Evolutionary conservation across 441 rosid species (phyloP), one percentile per base, ranked within the genome.

Genomic region (Syzygium syzygioides): DNA sequence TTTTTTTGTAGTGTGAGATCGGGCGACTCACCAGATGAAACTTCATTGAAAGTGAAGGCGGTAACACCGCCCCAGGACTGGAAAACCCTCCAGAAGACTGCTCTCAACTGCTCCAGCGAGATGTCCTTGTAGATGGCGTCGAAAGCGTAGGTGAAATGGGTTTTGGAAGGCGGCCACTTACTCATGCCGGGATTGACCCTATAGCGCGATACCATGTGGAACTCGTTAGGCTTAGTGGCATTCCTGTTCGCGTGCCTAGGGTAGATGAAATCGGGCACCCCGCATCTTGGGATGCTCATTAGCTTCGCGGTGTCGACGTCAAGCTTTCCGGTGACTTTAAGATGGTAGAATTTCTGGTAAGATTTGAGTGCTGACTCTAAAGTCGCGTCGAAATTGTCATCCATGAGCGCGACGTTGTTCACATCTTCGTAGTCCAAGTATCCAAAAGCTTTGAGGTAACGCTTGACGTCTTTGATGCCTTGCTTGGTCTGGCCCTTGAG

Each of bases 231-330:
- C 14, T 68, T 3, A 37, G 50, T 37, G 48, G 86, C 41, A 13
- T 7, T 54, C 56, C 41, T 15, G 37, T 19, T 11, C 14, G 50
- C 37, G 66, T 45, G 45, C 54, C 57, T 28, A 15, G 52, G 71
- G 6, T n/a, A 87, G 87, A 92, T 11, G 80, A 89, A 88, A 89
- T 93, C 94, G 1, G 94, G 86, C 23, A 91, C 68, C 7, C 92
- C 90, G 7, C 94, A 94, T 32, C 93, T 87, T 2, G 91, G 94
- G 50, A 28, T 64, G 85, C 28, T 85, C 89, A 94, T 91, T 19
- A 56, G 55, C 18, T 55, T 50, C 2, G 57, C 59, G 2, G 93
- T 91, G 17, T 34, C 26, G 3, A 87, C 55, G 45, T 93, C 92
- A 14, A 94, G 57, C 12, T 55, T 88, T 52, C 94, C 93, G 0